These are phyloP conservation scores for Dactylellina leptospora DNA, from an alignment of 2,329 filamentous ascomycete species.

Conservation along the genomic window DNA sequence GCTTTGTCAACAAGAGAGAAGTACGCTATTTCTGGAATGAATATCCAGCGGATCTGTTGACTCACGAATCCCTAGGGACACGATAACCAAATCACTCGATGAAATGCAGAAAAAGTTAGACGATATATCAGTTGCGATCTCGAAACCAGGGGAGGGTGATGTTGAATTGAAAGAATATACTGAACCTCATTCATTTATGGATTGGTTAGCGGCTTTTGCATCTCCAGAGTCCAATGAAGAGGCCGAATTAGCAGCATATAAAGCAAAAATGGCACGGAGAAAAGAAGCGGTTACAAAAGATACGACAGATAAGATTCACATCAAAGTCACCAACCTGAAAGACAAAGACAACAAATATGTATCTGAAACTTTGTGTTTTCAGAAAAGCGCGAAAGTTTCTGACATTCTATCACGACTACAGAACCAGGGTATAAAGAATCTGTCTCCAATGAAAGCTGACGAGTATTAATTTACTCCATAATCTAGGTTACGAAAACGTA, in stretches of 20 bases:
- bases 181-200: constrained; percentile 5
- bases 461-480: no score
- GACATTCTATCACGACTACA: constrained; percentile 1
- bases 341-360: background rate
- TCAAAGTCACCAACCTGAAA: constrained; percentile 6
- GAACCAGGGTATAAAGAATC: background rate
- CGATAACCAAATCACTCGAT: constrained; percentile 7
- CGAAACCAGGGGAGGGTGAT: background rate
- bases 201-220: constrained; percentile 6
- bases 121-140: background rate
- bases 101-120: constrained; percentile 7
- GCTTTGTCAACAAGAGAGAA: constrained; percentile 9
- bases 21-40: no score
- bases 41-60: no score
- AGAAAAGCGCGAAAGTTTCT: background rate
- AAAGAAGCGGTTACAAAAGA: background rate
- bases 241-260: background rate
- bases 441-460: no score
- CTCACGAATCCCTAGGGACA: no score
- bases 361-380: constrained; percentile 1
- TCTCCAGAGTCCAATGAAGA: background rate
- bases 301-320: constrained; percentile 6
- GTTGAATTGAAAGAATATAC: background rate
- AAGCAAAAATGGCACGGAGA: background rate
- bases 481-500: constrained; percentile 18